A percentile compares a stretch with the other conserved stretches of the same genome.
Evolutionary conservation across 352 stramenopile species (phyloP).

Genomic region (Pythium sukuiense): DNA sequence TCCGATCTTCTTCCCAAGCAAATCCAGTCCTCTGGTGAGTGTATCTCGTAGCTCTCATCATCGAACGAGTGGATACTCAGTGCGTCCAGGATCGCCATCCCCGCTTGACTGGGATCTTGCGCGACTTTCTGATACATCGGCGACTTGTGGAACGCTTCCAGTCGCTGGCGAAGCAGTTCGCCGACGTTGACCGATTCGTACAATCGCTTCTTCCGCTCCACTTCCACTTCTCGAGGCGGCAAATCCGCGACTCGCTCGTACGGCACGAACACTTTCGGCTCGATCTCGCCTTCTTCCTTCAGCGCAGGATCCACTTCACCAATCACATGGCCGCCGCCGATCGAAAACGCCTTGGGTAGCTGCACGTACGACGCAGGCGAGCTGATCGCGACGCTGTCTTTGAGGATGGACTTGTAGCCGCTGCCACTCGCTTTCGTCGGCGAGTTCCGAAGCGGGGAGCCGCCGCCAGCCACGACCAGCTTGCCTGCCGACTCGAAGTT

Average conservation of each 20-base stretch:
- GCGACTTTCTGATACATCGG: conserved; percentile 33
- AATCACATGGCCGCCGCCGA: conserved; percentile 29
- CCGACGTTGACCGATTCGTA: conserved; percentile 41
- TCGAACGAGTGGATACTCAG: conserved; percentile 76
- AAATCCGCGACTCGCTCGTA: conserved; percentile 36
- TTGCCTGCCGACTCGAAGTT: conserved; percentile 33
- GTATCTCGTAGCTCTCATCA: conserved; percentile 79
- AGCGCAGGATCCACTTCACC: conserved; percentile 28
- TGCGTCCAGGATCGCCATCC: conserved; percentile 47
- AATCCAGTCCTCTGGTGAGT: conserved; percentile 66
- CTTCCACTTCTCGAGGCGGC: conserved; percentile 45
- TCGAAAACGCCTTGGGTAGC: conserved; percentile 28
- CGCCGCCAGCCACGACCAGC: conserved; percentile 12
- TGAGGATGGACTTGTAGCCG: conserved; percentile 8
- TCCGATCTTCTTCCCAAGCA: conserved; percentile 45
- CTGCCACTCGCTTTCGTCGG: conserved; percentile 12
- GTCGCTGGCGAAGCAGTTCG: conserved; percentile 30
- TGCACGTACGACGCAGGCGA: conserved; percentile 32
- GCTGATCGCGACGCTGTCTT: conserved; percentile 18
- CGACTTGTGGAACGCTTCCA: conserved; percentile 35
- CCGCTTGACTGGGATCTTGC: conserved; percentile 34
- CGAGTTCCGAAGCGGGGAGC: conserved; percentile 24
- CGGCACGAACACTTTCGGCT: conserved; percentile 54
- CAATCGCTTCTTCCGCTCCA: conserved; percentile 44
- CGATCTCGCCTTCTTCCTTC: conserved; percentile 39